Conservation (phyloP, 108 stramenopile species). For the Cyclotella baltica region DNA sequence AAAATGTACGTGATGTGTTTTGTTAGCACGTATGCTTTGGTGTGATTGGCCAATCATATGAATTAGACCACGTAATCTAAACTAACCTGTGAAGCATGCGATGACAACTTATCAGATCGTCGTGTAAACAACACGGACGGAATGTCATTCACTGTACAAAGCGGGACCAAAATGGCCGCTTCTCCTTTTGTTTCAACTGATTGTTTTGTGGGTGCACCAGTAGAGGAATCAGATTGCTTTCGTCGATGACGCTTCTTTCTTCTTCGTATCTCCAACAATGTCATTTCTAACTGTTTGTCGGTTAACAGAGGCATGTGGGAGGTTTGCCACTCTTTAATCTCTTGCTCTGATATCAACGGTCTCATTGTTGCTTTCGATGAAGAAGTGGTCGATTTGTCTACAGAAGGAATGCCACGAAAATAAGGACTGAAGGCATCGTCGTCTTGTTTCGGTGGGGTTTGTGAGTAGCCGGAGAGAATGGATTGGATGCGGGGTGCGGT, state of each 20-base stretch:
- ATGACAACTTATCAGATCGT: constrained; percentile 69
- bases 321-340: constrained; percentile 32
- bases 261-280: constrained; percentile 33
- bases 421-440: constrained; percentile 19
- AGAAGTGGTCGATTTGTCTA: neutral
- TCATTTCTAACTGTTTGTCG: constrained; percentile 29
- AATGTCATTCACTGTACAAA: constrained; percentile 75
- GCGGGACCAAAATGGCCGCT: constrained; percentile 86
- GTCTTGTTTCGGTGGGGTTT: neutral
- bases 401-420: constrained; percentile 1
- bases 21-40: too few relatives aligned
- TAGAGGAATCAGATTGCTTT: neutral
- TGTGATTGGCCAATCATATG: too few relatives aligned
- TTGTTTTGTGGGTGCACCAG: constrained; percentile 1
- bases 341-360: constrained; percentile 5
- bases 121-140: constrained; percentile 90
- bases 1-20: too few relatives aligned
- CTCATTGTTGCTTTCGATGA: neutral
- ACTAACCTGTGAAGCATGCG: constrained; percentile 83
- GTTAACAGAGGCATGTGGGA: constrained; percentile 45
- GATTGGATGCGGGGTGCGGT: constrained; percentile 23
- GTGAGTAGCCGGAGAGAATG: constrained; percentile 27
- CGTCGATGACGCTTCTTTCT: constrained; percentile 11
- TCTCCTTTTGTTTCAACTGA: constrained; percentile 26
- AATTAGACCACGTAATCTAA: too few relatives aligned